These are phyloP conservation scores for Mycena venus DNA, from an alignment of 768 basidiomycete genomes.

Conservation along the genomic window DNA sequence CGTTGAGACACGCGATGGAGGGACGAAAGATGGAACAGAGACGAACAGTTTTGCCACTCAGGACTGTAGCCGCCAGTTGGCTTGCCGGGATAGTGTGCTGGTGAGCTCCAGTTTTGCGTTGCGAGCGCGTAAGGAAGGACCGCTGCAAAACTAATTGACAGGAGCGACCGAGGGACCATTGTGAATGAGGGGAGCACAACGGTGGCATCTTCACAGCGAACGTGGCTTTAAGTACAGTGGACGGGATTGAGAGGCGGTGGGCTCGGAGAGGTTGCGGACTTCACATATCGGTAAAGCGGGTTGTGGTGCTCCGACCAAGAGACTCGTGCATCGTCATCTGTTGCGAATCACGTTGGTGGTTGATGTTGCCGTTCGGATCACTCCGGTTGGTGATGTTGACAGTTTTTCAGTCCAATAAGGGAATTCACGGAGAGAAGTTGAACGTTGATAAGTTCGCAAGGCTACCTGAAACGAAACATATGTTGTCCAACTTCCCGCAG, in stretches of 20 bases:
- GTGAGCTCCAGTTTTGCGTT: slow-evolving; percentile 52
- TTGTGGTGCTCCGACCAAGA: background rate
- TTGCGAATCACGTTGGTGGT: background rate
- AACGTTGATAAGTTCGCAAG: background rate
- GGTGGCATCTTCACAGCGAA: background rate
- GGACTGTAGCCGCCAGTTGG: slow-evolving; percentile 48
- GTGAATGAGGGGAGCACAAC: background rate
- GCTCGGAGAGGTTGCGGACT: background rate
- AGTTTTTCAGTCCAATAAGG: background rate
- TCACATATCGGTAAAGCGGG: background rate
- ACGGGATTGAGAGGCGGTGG: background rate
- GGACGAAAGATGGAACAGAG: background rate
- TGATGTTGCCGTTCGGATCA: background rate
- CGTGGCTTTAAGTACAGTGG: background rate
- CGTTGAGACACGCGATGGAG: background rate
- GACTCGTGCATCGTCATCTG: background rate
- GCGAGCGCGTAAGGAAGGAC: slow-evolving; percentile 14
- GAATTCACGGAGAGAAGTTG: background rate
- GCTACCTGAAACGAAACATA: background rate
- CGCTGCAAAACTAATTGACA: background rate
- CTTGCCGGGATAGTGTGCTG: slow-evolving; percentile 53
- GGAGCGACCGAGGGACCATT: slow-evolving; percentile 3
- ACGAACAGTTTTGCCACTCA: slow-evolving; percentile 48
- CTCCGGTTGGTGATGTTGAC: background rate
- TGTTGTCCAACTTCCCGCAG: background rate